Evolutionary conservation across 208 protist genomes (phyloP).

Genomic region (Plasmodiophora brassicae): DNA sequence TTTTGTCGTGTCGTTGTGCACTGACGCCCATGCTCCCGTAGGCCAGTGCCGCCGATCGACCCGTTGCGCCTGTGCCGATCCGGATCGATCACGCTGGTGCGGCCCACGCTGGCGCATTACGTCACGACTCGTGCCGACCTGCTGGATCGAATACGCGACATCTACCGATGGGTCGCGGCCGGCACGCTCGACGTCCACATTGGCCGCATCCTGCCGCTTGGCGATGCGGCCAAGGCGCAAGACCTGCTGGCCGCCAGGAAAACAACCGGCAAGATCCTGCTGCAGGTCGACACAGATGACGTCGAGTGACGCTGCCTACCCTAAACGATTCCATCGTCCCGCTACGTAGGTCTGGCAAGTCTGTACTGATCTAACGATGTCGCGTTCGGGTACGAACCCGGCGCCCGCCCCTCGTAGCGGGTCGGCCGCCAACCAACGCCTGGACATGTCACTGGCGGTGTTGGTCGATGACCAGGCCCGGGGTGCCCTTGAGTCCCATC

Average conservation of each 20-base stretch:
- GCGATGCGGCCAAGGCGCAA: not conserved
- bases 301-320: no score
- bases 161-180: not conserved
- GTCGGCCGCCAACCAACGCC: no score
- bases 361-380: no score
- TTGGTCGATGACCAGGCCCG: conserved; percentile 29
- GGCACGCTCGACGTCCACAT: not conserved
- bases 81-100: not conserved
- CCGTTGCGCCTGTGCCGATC: not conserved
- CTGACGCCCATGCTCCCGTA: no score
- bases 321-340: no score
- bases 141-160: not conserved
- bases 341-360: no score
- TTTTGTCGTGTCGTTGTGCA: no score
- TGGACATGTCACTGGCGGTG: no score
- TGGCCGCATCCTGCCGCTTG: not conserved
- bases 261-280: not conserved
- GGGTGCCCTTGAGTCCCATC: conserved; percentile 47
- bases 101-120: not conserved
- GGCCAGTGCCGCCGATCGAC: not conserved
- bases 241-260: not conserved
- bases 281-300: not conserved
- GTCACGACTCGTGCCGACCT: not conserved
- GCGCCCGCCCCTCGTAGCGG: no score
- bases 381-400: no score